These are phyloP conservation scores for Aspergillus luchuensis DNA, from an alignment of 2,329 filamentous ascomycete species.

Conservation along the genomic window DNA sequence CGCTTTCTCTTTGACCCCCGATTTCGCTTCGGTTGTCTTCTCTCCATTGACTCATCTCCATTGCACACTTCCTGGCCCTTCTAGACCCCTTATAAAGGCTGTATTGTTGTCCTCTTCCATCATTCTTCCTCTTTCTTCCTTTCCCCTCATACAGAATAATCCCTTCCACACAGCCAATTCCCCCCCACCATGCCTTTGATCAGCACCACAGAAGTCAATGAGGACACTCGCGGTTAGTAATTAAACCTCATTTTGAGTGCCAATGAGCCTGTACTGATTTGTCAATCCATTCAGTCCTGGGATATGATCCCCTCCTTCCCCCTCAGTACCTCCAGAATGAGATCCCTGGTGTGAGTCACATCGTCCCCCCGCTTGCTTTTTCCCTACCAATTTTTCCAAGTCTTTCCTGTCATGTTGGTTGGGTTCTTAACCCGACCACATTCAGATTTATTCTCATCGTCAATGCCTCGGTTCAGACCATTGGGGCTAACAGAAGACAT, in stretches of 20 bases:
- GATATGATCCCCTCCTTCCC: constrained; percentile 90
- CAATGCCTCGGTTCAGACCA: constrained; percentile 49
- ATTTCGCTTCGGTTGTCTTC: neutral
- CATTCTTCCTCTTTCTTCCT: constrained; percentile 3
- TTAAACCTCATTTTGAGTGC: neutral
- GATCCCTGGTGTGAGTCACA: constrained; percentile 67
- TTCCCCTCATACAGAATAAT: neutral
- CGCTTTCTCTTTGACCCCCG: neutral
- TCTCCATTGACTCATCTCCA: neutral
- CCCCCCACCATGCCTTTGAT: constrained; percentile 43
- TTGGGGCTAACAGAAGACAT: constrained; percentile 17
- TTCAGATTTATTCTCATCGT: constrained; percentile 50
- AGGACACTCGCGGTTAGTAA: constrained; percentile 49
- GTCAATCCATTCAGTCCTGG: constrained; percentile 66
- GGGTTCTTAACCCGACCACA: neutral
- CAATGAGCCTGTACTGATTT: constrained; percentile 5
- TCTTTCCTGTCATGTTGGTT: neutral
- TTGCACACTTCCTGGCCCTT: neutral
- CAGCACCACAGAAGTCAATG: constrained; percentile 44
- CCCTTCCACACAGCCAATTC: neutral
- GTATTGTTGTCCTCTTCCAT: neutral
- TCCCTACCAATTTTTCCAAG: neutral
- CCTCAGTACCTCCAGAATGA: constrained; percentile 85
- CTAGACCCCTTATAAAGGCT: constrained; percentile 2
- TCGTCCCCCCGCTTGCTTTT: constrained; percentile 32